Conservation (phyloP, 768 basidiomycete species). For the Phlebiopsis gigantea region DNA sequence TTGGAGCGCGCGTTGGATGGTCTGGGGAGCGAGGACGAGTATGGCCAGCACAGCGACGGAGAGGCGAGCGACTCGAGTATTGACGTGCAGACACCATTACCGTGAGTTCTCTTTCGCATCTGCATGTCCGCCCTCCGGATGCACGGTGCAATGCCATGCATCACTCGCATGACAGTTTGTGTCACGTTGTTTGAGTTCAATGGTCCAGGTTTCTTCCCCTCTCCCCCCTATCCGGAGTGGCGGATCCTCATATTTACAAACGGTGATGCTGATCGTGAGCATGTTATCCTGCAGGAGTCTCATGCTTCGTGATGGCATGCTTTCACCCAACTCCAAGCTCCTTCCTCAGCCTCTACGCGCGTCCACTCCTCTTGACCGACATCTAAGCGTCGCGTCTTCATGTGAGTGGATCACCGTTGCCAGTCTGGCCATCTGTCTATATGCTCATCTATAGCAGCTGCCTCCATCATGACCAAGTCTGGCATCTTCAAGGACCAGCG, state of each 20-base stretch:
- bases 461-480: conserved; percentile 28
- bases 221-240: not conserved
- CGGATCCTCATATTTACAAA: not conserved
- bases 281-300: conserved; percentile 24
- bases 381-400: conserved; percentile 23
- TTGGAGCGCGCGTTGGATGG: conserved; percentile 23
- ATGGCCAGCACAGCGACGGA: conserved; percentile 13
- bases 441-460: conserved; percentile 2
- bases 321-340: conserved; percentile 36
- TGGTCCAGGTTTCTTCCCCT: not conserved
- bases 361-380: conserved; percentile 18
- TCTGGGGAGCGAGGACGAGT: conserved; percentile 12
- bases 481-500: conserved; percentile 33
- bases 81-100: conserved; percentile 34
- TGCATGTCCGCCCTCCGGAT: not conserved
- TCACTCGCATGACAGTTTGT: not conserved
- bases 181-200: not conserved
- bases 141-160: not conserved
- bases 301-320: conserved; percentile 34
- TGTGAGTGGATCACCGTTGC: conserved; percentile 20
- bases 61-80: conserved; percentile 30
- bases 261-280: not conserved
- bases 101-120: conserved; percentile 25
- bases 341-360: conserved; percentile 23
- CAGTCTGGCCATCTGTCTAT: not conserved